Evolutionary conservation across 495 filamentous ascomycete species (phyloP), one percentile per base, ranked within the genome.

Genomic region (Trichoderma parareesei): DNA sequence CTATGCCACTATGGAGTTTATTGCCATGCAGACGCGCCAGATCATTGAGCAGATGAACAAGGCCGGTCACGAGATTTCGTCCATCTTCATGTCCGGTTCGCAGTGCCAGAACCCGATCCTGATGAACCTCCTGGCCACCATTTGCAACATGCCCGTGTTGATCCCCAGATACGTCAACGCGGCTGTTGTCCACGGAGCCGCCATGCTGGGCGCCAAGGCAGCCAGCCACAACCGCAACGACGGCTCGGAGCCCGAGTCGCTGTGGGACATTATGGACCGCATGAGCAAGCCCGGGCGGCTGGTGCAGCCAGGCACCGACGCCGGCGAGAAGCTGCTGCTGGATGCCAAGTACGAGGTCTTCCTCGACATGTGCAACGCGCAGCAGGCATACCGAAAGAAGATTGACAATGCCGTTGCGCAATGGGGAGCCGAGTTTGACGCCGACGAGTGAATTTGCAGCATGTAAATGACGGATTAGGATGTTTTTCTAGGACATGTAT

Each of bases 51-150:
- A 89, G 5, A 95, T 98, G 90, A 98, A 97, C 77, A 74, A 80
- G 14, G 77, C 88, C 14, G 93, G 93, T 41, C 94, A 98, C 73
- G 75, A 78, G 55, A 93, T 98, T 75, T 83, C 79, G 57, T 93
- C 90, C 61, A 96, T 98, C 74, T 98, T 97, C 82, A 97, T 98
- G 94, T 95, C 90, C 18, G 94, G 94, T 65, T 92, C 90, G 33
- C 94, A 97, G 72, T 98, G 94, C 79, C 92, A 97, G 75, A 98
- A 98, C 73, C 84, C 87, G 37, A 88, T 98, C 63, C 80, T 98
- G 38, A 93, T 98, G 83, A 78, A 85, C 18, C 87, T 98, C 42
- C 91, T 98, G 65, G 92, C 94, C 5, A 91, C 92, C 7, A 91
- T 88, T 9, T 97, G 92, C 73, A 85, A 86, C 61, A 92, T 94